Base-by-base conservation (phyloP, 1,284 basidiomycete genomes). In the Tranzscheliella williamsii region DNA sequence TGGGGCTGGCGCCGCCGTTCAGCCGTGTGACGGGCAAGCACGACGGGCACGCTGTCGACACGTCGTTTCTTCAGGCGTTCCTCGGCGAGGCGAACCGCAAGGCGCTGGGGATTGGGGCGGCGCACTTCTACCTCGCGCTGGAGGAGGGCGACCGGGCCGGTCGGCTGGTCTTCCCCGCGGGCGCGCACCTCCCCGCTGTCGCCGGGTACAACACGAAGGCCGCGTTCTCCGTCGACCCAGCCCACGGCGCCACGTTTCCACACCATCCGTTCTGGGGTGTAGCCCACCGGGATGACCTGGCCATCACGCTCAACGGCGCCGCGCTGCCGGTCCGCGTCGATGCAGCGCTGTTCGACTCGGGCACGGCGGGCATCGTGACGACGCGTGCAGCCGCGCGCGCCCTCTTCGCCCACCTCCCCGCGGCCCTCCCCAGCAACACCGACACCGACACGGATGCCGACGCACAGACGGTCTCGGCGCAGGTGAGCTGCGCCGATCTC, bases 1-100 rank as follows among this genome's bases (percentile, higher is more conserved):
- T 62, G 17, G 58, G 58, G 3, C 24, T 62, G n/a, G 39, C 40
- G 41, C 58, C 58, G 18, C 47, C 57, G 7, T n/a, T n/a, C n/a
- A n/a, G n/a, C n/a, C n/a, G n/a, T n/a, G n/a, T n/a, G n/a, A n/a
- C n/a, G n/a, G n/a, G n/a, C n/a, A n/a, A n/a, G n/a, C n/a, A n/a
- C n/a, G n/a, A n/a, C n/a, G n/a, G n/a, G n/a, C 16, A 24, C 12
- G 18, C 26, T 23, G 22, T 38, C 2, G 56, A 60, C 27, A 35
- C 38, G 2, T 47, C 48, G 0, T 62, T 62, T 20, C 38, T 56
- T 0, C 43, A 44, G 23, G 40, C 52, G 2, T 62, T 34, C 24
- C 35, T 62, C 2, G 43, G 39, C 6, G 4, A 24, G 5, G 16
- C n/a, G 0, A 18, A 49, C 20, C 33, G 39, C 7, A 31, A 42